phyloP scores from a whole-genome alignment of 2,329 filamentous ascomycete species.

The Sordariomycetes sp. region DNA sequence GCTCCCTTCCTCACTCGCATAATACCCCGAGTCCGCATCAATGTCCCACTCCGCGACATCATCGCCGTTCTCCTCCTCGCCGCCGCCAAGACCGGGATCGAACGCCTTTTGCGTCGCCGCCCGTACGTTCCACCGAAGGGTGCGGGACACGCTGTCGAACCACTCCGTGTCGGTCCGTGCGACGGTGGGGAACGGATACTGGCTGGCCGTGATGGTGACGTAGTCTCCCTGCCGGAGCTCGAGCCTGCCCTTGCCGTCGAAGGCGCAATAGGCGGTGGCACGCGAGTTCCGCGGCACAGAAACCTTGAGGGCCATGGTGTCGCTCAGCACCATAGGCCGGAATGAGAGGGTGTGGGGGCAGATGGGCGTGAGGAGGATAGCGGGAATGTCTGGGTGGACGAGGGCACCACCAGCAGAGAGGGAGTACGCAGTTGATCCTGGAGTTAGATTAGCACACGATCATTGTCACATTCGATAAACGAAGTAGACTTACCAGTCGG shows the following conservation, averaged over 20 bases:
- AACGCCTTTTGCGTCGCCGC: constrained; percentile 89
- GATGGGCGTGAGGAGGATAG: constrained; percentile 91
- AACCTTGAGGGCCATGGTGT: constrained; percentile 84
- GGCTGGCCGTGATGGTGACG: constrained; percentile 89
- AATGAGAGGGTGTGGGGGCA: constrained; percentile 96
- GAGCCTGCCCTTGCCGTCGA: constrained; percentile 91
- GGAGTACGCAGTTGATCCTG: constrained; percentile 73
- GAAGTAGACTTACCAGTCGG: constrained; percentile 52
- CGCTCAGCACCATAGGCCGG: constrained; percentile 93
- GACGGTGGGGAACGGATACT: constrained; percentile 95
- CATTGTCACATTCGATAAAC: neutral
- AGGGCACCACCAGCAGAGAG: constrained; percentile 90
- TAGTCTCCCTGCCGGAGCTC: constrained; percentile 89
- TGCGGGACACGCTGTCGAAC: constrained; percentile 91
- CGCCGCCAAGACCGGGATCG: constrained; percentile 31
- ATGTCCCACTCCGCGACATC: constrained; percentile 74
- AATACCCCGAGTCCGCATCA: constrained; percentile 68
- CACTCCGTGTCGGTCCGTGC: constrained; percentile 82
- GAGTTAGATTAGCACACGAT: neutral
- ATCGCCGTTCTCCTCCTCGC: constrained; percentile 38
- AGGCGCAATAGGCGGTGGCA: constrained; percentile 90
- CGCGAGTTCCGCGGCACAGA: constrained; percentile 74
- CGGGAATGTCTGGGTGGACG: constrained; percentile 92
- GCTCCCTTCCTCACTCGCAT: constrained; percentile 61
- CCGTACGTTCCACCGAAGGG: constrained; percentile 87